Evolutionary conservation across 108 stramenopile genomes (phyloP).

Genomic region (Pseudonitzschia pungens): DNA sequence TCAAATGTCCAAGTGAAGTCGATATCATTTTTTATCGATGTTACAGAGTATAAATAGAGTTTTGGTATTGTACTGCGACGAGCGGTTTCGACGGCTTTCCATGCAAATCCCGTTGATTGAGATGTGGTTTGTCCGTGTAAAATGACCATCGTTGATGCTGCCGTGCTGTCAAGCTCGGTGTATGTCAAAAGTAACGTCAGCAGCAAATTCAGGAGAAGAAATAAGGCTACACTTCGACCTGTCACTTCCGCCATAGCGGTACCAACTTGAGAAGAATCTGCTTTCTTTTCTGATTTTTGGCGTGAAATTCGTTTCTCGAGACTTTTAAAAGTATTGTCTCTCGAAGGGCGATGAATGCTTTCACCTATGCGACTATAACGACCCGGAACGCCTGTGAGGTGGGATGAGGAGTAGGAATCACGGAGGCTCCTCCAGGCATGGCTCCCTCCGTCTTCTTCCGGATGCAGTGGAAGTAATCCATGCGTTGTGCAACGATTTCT

Average conservation of each 20-base stretch:
- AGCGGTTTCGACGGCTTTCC: slow-evolving; percentile 56
- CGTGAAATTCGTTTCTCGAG: background rate
- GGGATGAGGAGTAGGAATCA: background rate
- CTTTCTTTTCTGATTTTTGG: background rate
- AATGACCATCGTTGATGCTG: slow-evolving; percentile 40
- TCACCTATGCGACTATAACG: background rate
- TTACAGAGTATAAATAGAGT: slow-evolving; percentile 39
- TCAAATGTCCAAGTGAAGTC: slow-evolving; percentile 23
- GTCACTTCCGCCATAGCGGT: slow-evolving; percentile 75
- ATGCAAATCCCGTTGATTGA: slow-evolving; percentile 33
- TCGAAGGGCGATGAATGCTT: background rate
- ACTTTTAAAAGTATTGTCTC: background rate
- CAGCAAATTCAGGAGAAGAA: slow-evolving; percentile 48
- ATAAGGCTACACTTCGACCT: slow-evolving; percentile 60
- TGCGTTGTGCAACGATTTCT: slow-evolving; percentile 12
- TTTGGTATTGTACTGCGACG: slow-evolving; percentile 50
- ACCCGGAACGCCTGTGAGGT: no score
- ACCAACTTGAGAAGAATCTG: slow-evolving; percentile 44
- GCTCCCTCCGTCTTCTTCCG: slow-evolving; percentile 5
- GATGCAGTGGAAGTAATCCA: slow-evolving; percentile 22
- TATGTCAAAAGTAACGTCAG: slow-evolving; percentile 50
- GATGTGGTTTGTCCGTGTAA: slow-evolving; percentile 40
- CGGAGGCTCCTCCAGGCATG: slow-evolving; percentile 11
- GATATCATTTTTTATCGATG: slow-evolving; percentile 20
- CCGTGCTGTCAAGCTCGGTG: slow-evolving; percentile 33